A percentile compares a stretch with the other conserved stretches of the same genome.
Evolutionary conservation across 805 yeast genomes (phyloP).

Genomic region (Sugiyamaella mastotermitis): DNA sequence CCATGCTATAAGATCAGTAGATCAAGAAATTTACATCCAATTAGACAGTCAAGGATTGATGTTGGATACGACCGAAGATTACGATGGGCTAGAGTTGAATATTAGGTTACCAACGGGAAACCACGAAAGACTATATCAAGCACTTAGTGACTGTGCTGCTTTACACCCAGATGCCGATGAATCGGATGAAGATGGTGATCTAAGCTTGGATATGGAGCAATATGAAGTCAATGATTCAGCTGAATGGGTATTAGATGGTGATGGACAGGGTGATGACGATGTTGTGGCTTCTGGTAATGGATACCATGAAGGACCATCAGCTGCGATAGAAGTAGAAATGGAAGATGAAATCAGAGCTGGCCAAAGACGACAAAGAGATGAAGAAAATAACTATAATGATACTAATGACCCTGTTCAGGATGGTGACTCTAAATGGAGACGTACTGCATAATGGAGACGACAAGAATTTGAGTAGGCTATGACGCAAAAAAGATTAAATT

Average conservation of each 20-base stretch:
- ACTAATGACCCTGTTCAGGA: conserved; percentile 2
- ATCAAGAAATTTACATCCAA: conserved; percentile 18
- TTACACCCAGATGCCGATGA: conserved; percentile 20
- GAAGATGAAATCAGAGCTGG: conserved; percentile 14
- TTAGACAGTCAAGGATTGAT: conserved; percentile 11
- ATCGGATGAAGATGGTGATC: conserved; percentile 15
- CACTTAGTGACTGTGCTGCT: conserved; percentile 21
- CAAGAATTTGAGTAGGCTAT: too few species aligned
- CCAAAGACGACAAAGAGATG: conserved; percentile 14
- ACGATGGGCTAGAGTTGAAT: conserved; percentile 11
- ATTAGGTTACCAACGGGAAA: conserved; percentile 5
- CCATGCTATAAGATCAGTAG: conserved; percentile 23
- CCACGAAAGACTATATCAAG: conserved; percentile 12
- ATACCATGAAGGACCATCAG: conserved; percentile 13
- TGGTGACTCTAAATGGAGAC: conserved; percentile 20
- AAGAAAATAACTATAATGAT: conserved; percentile 13
- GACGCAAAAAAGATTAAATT: too few species aligned
- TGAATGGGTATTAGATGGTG: conserved; percentile 8
- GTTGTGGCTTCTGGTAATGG: conserved; percentile 8
- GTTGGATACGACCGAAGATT: background rate
- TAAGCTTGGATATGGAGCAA: too few species aligned
- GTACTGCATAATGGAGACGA: conserved; percentile 12
- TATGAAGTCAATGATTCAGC: conserved; percentile 9
- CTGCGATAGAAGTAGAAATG: conserved; percentile 21
- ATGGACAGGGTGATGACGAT: conserved; percentile 15